Conservation (phyloP, 2,329 filamentous ascomycete species). For the Lecanicillium sp. region DNA sequence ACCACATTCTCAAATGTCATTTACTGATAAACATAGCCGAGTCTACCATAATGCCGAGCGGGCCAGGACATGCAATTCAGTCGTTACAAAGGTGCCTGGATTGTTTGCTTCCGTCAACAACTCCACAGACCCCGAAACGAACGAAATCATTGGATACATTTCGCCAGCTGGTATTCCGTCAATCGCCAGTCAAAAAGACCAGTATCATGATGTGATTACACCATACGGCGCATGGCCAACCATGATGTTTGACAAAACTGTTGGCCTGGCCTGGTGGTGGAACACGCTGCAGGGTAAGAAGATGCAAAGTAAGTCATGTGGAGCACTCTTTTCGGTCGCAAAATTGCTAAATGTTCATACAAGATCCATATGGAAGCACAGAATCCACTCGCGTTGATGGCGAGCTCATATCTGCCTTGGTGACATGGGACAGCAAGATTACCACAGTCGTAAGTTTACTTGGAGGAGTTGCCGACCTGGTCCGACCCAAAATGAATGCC, state of each 20-base stretch:
- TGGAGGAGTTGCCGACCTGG: conserved; percentile 28
- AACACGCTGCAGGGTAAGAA: conserved; percentile 32
- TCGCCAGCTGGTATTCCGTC: conserved; percentile 32
- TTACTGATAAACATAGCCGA: conserved; percentile 15
- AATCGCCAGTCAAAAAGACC: conserved; percentile 28
- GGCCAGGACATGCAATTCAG: conserved; percentile 32
- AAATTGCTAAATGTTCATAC: neutral
- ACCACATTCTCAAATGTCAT: neutral
- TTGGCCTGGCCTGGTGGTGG: conserved; percentile 33
- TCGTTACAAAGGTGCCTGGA: conserved; percentile 26
- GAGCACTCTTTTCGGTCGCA: too few relatives aligned
- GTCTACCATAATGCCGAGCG: conserved; percentile 30
- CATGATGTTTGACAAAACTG: conserved; percentile 26
- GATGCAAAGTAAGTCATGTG: conserved; percentile 29
- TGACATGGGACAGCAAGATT: conserved; percentile 36
- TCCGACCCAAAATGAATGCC: conserved; percentile 26
- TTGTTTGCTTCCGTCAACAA: conserved; percentile 35
- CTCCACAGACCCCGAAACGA: conserved; percentile 25
- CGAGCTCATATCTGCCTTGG: conserved; percentile 26
- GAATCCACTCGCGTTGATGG: conserved; percentile 31
- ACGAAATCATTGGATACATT: conserved; percentile 30
- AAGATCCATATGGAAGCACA: conserved; percentile 31
- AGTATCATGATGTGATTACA: conserved; percentile 32
- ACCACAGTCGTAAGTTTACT: conserved; percentile 30
- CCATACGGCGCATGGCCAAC: conserved; percentile 30